phyloP scores from a whole-genome alignment of 2,329 filamentous ascomycete genomes.

The Ceratocystis huliohia region DNA sequence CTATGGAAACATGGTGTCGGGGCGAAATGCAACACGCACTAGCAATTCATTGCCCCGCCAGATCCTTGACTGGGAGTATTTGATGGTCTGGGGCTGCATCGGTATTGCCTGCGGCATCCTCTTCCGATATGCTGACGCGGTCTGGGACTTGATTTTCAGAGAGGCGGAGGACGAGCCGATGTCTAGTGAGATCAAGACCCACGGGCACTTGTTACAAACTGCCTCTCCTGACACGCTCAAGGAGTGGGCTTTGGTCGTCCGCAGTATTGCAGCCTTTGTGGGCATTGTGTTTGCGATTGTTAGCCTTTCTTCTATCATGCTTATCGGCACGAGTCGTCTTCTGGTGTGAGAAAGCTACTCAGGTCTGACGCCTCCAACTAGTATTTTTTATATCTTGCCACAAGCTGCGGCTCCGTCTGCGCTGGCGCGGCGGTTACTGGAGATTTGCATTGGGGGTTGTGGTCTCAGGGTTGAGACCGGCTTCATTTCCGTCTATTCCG shows the following conservation, averaged over 20 bases:
- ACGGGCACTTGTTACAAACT: not conserved
- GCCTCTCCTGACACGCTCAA: constrained; percentile 34
- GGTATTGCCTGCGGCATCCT: constrained; percentile 67
- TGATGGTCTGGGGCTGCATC: constrained; percentile 68
- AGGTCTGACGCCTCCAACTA: not conserved
- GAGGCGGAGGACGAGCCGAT: constrained; percentile 29
- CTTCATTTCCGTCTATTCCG: not conserved
- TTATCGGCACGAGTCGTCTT: not conserved
- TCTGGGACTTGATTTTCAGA: constrained; percentile 49
- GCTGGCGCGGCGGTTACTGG: not conserved
- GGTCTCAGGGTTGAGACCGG: too few relatives aligned
- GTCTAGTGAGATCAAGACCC: constrained; percentile 25
- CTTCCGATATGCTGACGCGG: constrained; percentile 69
- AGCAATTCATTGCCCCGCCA: not conserved
- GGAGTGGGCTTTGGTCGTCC: constrained; percentile 58
- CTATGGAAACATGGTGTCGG: constrained; percentile 18
- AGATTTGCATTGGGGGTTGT: not conserved
- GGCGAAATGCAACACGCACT: constrained; percentile 4
- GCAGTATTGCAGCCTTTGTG: constrained; percentile 48
- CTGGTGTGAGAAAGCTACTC: not conserved
- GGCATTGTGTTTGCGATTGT: constrained; percentile 62
- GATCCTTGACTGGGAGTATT: constrained; percentile 45
- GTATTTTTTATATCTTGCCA: not conserved
- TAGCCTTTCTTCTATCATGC: constrained; percentile 23
- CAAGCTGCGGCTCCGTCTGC: not conserved